Percentiles rank a stretch among this genome's conserved stretches.
These are phyloP conservation scores for Sugiyamaella japonica DNA, from an alignment of 1,139 yeast species.

Conservation along the genomic window DNA sequence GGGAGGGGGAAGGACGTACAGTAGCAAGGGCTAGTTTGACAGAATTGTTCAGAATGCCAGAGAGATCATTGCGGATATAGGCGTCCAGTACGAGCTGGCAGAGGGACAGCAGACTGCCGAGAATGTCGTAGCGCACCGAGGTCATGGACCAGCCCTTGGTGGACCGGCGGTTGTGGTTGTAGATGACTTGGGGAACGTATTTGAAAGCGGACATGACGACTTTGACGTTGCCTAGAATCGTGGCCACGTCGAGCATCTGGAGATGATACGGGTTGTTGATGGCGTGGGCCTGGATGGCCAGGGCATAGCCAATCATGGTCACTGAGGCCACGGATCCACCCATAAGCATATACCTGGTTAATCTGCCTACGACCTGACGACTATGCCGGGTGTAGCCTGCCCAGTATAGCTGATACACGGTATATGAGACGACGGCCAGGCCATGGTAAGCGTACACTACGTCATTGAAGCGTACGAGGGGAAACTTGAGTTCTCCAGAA, in stretches of 20 bases:
- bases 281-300: constrained; percentile 26
- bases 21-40: constrained; percentile 39
- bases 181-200: constrained; percentile 60
- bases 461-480: constrained; percentile 48
- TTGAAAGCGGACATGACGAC: constrained; percentile 57
- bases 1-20: constrained; percentile 22
- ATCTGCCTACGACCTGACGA: constrained; percentile 34
- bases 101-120: constrained; percentile 55
- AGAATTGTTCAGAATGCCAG: constrained; percentile 39
- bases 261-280: constrained; percentile 31
- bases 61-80: constrained; percentile 34
- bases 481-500: constrained; percentile 36
- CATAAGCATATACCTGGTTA: constrained; percentile 27
- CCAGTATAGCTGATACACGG: constrained; percentile 43
- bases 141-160: constrained; percentile 59
- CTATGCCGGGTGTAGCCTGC: constrained; percentile 40
- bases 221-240: constrained; percentile 51
- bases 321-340: constrained; percentile 26
- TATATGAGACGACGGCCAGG: constrained; percentile 38
- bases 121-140: constrained; percentile 50
- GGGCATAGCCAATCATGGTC: constrained; percentile 31
- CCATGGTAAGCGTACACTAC: constrained; percentile 49
- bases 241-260: constrained; percentile 44
- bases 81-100: constrained; percentile 50
- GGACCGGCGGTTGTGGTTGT: constrained; percentile 54